Evolutionary conservation across 2,329 filamentous ascomycete genomes (phyloP).

Genomic region (Arthrobotrys pseudoclavata): DNA sequence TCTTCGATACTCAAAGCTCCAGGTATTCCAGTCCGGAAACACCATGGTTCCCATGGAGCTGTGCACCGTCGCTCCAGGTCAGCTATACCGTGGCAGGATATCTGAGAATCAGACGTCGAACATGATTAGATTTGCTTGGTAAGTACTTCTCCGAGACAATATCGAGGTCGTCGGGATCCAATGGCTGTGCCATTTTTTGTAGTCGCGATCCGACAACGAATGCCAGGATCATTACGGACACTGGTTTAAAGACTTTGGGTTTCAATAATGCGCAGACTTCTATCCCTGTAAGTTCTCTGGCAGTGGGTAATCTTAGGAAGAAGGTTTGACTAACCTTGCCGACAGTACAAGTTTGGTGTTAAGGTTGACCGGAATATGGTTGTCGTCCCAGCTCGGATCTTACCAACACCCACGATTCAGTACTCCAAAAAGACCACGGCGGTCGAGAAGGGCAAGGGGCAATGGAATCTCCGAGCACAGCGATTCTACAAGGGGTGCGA

Average conservation of each 20-base stretch:
- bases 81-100: constrained; percentile 29
- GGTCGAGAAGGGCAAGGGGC: constrained; percentile 31
- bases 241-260: constrained; percentile 28
- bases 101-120: constrained; percentile 38
- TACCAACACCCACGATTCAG: constrained; percentile 34
- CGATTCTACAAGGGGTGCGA: constrained; percentile 11
- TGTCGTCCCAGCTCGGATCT: constrained; percentile 40
- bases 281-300: constrained; percentile 21
- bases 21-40: constrained; percentile 27
- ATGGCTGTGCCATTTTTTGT: neutral
- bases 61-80: constrained; percentile 32
- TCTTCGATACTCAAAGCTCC: constrained; percentile 19
- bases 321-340: neutral
- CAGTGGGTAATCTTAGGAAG: neutral
- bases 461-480: constrained; percentile 38
- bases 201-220: constrained; percentile 41
- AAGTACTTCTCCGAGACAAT: neutral
- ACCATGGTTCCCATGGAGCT: constrained; percentile 37
- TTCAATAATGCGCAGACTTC: constrained; percentile 6
- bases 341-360: constrained; percentile 46
- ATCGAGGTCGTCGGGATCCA: neutral
- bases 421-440: constrained; percentile 5
- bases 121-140: constrained; percentile 54
- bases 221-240: constrained; percentile 24
- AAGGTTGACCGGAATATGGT: constrained; percentile 29